Percentiles rank a stretch among this genome's conserved stretches.
These are phyloP conservation scores for Yarrowia sp. DNA, from an alignment of 805 yeast species.

Conservation along the genomic window DNA sequence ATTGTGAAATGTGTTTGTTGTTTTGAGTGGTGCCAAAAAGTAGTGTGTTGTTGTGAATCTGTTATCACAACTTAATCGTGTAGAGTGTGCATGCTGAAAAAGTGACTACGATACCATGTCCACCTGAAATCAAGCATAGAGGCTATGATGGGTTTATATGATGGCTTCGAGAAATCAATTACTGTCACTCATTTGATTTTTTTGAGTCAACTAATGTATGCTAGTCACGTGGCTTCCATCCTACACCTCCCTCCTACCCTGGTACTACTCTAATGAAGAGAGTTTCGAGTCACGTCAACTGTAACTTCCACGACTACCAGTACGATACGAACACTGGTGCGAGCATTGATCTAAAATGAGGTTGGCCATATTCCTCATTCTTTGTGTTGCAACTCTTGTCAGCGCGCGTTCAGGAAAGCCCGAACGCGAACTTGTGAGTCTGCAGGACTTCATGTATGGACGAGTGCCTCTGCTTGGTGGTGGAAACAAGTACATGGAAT, in stretches of 20 bases:
- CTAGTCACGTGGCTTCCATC: neutral
- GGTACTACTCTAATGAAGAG: neutral
- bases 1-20: neutral
- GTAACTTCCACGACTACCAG: neutral
- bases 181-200: no score
- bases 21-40: neutral
- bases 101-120: no score
- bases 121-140: no score
- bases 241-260: neutral
- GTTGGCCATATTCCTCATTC: neutral
- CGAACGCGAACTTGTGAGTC: neutral
- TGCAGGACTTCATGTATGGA: neutral
- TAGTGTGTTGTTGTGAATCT: neutral
- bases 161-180: no score
- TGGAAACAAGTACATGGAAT: neutral
- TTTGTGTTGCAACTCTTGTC: neutral
- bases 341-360: neutral
- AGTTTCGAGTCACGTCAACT: neutral
- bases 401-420: neutral
- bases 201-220: no score
- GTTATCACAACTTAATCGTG: slow-evolving; percentile 14
- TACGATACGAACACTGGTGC: no score
- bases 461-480: neutral
- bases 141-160: no score
- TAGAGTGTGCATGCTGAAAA: neutral